Base-by-base conservation (phyloP, 495 filamentous ascomycete genomes). In the Tuber umbilicatum region DNA sequence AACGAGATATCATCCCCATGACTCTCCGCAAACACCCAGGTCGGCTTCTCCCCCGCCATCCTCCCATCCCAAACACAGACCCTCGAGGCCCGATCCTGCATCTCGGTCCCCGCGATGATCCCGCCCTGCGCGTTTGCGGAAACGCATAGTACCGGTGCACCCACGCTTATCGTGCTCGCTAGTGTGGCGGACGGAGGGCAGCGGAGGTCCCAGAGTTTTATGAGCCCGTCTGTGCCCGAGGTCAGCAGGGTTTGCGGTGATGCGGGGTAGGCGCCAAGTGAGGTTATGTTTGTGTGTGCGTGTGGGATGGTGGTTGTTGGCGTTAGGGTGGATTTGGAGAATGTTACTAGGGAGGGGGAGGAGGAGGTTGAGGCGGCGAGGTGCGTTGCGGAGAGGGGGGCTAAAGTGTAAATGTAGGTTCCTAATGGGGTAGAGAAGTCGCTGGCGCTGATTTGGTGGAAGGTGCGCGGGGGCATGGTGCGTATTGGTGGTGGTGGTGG, bases 1-100 rank as follows among this genome's bases (percentile, higher is more conserved):
- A 64, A 64, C 55, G 94, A 97, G 70, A 98, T 87, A 82, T 97
- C 93, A 83, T 98, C 94, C 73, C 91, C 94, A 83, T 98, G 94
- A 70, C 92, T 91, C 80, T 98, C 94, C 43, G 89, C 86, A 80
- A 94, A 95, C 80, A 91, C 39, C n/a, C 74, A 79, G 78, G 86
- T 83, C 71, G 83, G 82, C 71, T 85, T 81, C 41, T 75, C 68
- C 74, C 80, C 75, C 74, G 74, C 68, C 70, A 83, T 81, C 83
- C 80, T 81, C 50, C 40, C 38, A 43, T 70, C 31, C 93, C 92
- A 97, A 76, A 96, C 85, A 71, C 89, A 82, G 69, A 97, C 89
- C 68, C 89, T 86, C 23, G 92, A 91, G 81, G 92, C 89, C 40
- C 88, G 88, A 50, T 93, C 89, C 21, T 86, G 87, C 40, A 95